Conservation (phyloP, 208 protist genomes). For the Strigomonas culicis region DNA sequence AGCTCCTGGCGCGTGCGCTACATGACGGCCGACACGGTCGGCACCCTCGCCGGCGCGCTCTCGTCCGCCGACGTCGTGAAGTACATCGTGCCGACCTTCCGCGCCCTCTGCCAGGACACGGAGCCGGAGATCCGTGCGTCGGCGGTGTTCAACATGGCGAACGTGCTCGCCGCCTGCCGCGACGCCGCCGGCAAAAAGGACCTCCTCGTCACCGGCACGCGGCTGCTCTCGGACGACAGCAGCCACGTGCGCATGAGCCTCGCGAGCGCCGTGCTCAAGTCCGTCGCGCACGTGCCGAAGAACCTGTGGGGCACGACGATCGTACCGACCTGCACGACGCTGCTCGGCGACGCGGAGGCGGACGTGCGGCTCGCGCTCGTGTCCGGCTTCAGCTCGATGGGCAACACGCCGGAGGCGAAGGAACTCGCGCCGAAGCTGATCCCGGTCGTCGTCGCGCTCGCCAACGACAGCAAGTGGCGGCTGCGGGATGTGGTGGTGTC, state of each 20-base stretch:
- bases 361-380: conserved; percentile 85
- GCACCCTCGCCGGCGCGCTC: conserved; percentile 52
- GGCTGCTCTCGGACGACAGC: conserved; percentile 65
- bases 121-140: conserved; percentile 86
- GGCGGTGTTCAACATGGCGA: conserved; percentile 79
- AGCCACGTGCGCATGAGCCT: conserved; percentile 83
- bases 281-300: conserved; percentile 62
- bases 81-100: conserved; percentile 69
- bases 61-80: conserved; percentile 57
- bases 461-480: conserved; percentile 82
- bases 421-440: conserved; percentile 81
- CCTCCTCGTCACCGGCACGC: conserved; percentile 64
- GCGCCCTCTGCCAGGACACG: conserved; percentile 68
- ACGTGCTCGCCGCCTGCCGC: conserved; percentile 51
- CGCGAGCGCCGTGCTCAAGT: conserved; percentile 79
- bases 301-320: conserved; percentile 74
- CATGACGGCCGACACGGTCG: conserved; percentile 96
- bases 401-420: conserved; percentile 75
- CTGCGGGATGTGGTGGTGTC: conserved; percentile 82
- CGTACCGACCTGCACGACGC: conserved; percentile 70
- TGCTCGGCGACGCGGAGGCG: conserved; percentile 74
- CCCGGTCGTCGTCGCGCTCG: conserved; percentile 75
- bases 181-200: conserved; percentile 62
- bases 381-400: conserved; percentile 83
- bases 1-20: conserved; percentile 98